Percentiles rank a stretch among this genome's conserved stretches.
Evolutionary conservation across 1,284 basidiomycete species (phyloP).

Genomic region (Peniophora sp.): DNA sequence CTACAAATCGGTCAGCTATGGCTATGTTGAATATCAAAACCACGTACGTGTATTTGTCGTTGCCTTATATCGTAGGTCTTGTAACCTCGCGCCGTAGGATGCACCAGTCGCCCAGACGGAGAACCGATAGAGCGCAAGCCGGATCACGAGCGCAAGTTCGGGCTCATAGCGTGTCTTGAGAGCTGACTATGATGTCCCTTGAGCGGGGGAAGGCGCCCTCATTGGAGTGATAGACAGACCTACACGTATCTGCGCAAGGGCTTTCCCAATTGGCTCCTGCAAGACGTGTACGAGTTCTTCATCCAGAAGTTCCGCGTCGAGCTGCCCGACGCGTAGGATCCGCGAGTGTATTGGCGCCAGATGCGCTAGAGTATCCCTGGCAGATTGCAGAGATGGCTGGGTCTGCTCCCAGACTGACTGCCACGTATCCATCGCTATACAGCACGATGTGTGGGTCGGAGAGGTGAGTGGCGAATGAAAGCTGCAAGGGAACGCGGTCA

Average conservation of each 20-base stretch:
- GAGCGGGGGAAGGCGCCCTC: background rate
- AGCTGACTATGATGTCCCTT: slow-evolving; percentile 35
- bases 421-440: slow-evolving; percentile 25
- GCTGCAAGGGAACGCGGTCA: no score
- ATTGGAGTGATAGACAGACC: slow-evolving; percentile 16
- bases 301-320: slow-evolving; percentile 91
- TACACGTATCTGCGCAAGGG: slow-evolving; percentile 68
- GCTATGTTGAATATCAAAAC: slow-evolving; percentile 3
- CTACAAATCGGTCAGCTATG: slow-evolving; percentile 27
- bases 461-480: no score
- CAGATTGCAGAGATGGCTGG: slow-evolving; percentile 41
- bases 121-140: slow-evolving; percentile 76
- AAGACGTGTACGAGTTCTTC: slow-evolving; percentile 82
- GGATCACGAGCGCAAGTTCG: slow-evolving; percentile 74
- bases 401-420: slow-evolving; percentile 58
- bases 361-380: slow-evolving; percentile 31
- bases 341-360: slow-evolving; percentile 29
- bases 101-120: slow-evolving; percentile 77
- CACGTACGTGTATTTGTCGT: slow-evolving; percentile 13
- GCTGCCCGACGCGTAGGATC: slow-evolving; percentile 79
- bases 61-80: slow-evolving; percentile 67
- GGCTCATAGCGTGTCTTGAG: slow-evolving; percentile 67
- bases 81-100: slow-evolving; percentile 88
- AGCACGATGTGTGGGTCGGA: no score
- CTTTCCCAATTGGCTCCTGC: slow-evolving; percentile 74